Percentiles rank a stretch among this genome's conserved stretches.
Conservation (phyloP, 225 moss, liverwort and hornwort genomes). For the Sphagnum contortum region DNA sequence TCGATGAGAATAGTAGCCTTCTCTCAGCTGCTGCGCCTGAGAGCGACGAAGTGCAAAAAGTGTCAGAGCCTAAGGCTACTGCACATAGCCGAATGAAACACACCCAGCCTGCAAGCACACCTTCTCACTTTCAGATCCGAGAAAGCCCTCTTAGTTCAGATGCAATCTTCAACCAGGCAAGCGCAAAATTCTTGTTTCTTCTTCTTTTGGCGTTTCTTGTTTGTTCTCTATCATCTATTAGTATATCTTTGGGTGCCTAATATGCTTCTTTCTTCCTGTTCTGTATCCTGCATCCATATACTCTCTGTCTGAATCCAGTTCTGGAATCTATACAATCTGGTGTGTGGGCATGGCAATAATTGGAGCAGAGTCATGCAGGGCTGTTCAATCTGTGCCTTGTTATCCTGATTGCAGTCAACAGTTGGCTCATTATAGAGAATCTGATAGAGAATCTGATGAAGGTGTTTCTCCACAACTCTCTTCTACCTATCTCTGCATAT, state of each 20-base stretch:
- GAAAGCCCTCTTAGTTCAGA: slow-evolving; percentile 94
- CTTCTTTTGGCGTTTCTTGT: neutral
- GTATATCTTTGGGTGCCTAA: neutral
- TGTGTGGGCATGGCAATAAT: slow-evolving; percentile 22
- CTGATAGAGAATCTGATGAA: slow-evolving; percentile 96
- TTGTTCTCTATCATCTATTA: neutral
- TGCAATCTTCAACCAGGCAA: slow-evolving; percentile 83
- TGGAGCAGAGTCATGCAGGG: slow-evolving; percentile 83
- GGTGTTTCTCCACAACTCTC: slow-evolving; percentile 24
- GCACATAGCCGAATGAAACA: slow-evolving; percentile 8
- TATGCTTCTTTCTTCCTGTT: no score
- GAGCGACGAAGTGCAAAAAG: slow-evolving; percentile 12
- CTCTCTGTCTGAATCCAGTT: no score
- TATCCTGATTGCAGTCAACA: slow-evolving; percentile 72
- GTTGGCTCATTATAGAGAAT: slow-evolving; percentile 83
- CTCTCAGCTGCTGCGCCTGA: slow-evolving; percentile 25
- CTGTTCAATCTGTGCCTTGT: slow-evolving; percentile 86
- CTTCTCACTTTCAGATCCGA: slow-evolving; percentile 55
- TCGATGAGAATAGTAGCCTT: slow-evolving; percentile 7
- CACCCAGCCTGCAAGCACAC: slow-evolving; percentile 35
- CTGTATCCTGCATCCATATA: no score
- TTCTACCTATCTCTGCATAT: neutral
- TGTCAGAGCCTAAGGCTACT: slow-evolving; percentile 1
- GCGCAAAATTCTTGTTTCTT: slow-evolving; percentile 12
- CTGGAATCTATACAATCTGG: neutral